Base-by-base conservation (phyloP, 306 rosid species). In the Castanea mollissima region DNA sequence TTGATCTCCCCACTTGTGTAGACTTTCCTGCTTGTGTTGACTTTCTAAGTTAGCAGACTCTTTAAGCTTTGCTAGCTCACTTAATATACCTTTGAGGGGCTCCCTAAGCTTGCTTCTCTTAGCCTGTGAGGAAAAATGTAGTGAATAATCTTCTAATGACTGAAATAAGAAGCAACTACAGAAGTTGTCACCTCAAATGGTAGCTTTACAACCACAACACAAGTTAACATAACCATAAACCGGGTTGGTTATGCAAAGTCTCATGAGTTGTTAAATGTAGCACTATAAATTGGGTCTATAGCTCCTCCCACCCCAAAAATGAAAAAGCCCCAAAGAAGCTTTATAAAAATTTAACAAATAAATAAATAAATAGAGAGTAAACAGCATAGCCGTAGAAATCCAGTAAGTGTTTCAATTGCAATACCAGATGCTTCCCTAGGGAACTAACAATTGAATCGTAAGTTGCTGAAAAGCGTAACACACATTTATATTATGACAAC, bases 61-160 rank as follows among this genome's bases (percentile, higher is more conserved):
- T 78, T 83, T 94, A 59, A 88, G 75, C 86, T 84, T 88, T 1
- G 85, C 80, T 70, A 94, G 94, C 82, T 91, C 92, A 10, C 72
- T 82, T 76, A 91, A 44, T 31, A 86, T 86, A 38, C 82, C 86
- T 62, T 87, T 86, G 63, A 94, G 84, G 55, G 91, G 79, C 59
- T 82, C 80, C 20, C 55, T 73, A 62, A 82, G 84, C 72, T 52
- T 20, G 73, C 77, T 87, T 77, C 83, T 90, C 87, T 78, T 90
- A 27, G 74, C 79, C 97, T 94, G 88, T 49, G 69, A 85, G 75
- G 60, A 82, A 55, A 74, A 80, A 12, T 5, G n/a, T 78, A 76
- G 41, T 58, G 56, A 55, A 51, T 59, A 73, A 79, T 31, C 71
- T 74, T 78, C 74, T 51, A 21, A 75, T 38, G 58, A 56, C 44